Conservation (phyloP, 306 rosid species). For the Cucurbita ficifolia region DNA sequence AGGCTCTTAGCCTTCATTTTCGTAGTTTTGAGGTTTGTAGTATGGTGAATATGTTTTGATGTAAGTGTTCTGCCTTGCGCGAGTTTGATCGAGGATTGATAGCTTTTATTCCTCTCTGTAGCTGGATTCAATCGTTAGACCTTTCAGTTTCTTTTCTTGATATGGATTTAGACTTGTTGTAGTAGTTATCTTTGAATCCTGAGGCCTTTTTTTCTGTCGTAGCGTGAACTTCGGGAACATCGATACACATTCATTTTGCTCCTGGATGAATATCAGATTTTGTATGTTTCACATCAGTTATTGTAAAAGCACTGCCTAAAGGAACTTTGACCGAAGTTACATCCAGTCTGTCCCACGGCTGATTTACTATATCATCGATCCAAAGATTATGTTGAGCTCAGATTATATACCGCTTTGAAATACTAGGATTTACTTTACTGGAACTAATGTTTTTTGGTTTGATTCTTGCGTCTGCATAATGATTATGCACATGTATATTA, state of each 20-base stretch:
- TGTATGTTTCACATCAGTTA: neutral
- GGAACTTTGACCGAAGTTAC: neutral
- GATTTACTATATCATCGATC: neutral
- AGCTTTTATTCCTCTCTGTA: neutral
- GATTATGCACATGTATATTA: neutral
- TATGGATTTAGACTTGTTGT: neutral
- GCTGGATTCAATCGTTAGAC: neutral
- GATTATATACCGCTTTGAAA: neutral
- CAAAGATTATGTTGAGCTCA: neutral
- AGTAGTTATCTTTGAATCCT: neutral
- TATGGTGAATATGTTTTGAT: neutral
- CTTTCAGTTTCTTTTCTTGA: neutral
- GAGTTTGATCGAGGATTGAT: neutral
- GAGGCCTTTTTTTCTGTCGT: neutral
- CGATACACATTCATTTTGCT: neutral
- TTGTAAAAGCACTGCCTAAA: neutral
- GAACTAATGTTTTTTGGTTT: neutral
- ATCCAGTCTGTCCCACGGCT: neutral
- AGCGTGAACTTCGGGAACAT: neutral
- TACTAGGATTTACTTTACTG: neutral
- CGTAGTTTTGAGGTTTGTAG: neutral
- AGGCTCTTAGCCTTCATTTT: neutral
- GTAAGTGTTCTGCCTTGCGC: neutral
- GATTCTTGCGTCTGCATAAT: neutral
- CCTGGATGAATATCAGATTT: neutral